Evolutionary conservation across 352 stramenopile species (phyloP), one percentile per base, ranked within the genome.

Genomic region (Plasmopara halstedii): DNA sequence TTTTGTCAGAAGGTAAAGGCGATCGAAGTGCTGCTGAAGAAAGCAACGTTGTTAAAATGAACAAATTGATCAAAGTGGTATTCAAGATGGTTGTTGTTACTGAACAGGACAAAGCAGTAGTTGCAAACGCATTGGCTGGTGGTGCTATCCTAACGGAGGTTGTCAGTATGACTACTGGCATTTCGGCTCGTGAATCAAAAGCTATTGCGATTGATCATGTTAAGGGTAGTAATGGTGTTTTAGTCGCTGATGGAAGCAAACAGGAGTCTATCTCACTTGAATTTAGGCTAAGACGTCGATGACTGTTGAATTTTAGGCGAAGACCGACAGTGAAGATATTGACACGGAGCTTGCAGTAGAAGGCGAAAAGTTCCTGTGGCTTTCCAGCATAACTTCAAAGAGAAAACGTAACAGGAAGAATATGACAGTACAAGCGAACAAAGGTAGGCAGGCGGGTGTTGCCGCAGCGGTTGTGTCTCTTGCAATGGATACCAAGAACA

Each of bases 181-280:
- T 89, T 13, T 83, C 71, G 19, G 75, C 83, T 35, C 78, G 73
- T 37, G 70, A 81, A 6, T 70, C 73, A 0, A 65, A 67, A 4
- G 50, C 72, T 3, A 82, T 94, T 46, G 66, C 82, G 4, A 68
- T 94, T 19, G 72, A 93, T 23, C 64, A 93, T n/a, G 82, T 67
- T 6, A 62, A 83, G 11, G 71, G 62, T 29, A 58, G 42, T 14
- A 46, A 21, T 18, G 41, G 41, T 22, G 19, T 70, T 22, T 27
- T 36, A 1, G 37, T 76, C 1, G 54, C 58, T 15, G 65, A 68
- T 26, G 64, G 38, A 7, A 57, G 51, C 20, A 64, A 42, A 32
- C 50, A 45, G 10, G 27, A 46, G 25, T 46, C 26, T 26, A 60
- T 57, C 14, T 44, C 46, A 43, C 52, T 74, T 43, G 64, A 72